phyloP scores from a whole-genome alignment of 148 eudicot genomes.

The Pouteria glomerata region DNA sequence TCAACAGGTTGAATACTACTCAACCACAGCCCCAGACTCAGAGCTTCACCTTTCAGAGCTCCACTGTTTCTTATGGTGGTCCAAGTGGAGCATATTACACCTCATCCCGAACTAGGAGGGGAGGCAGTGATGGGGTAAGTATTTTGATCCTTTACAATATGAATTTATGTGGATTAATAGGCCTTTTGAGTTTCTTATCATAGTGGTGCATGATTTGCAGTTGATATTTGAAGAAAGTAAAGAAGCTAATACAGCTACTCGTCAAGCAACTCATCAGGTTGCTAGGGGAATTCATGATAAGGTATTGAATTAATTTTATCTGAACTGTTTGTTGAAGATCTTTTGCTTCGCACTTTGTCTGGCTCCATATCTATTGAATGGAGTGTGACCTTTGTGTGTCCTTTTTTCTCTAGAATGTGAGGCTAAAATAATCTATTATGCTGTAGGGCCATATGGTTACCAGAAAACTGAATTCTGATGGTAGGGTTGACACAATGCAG shows the following conservation, averaged over 20 bases:
- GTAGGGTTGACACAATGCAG: slow-evolving; percentile 76
- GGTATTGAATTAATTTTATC: slow-evolving; percentile 32
- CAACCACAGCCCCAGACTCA: slow-evolving; percentile 45
- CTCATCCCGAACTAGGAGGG: slow-evolving; percentile 55
- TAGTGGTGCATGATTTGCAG: slow-evolving; percentile 27
- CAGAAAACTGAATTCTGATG: slow-evolving; percentile 83
- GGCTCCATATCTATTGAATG: not conserved
- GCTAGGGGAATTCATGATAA: slow-evolving; percentile 73
- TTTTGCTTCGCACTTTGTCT: not conserved
- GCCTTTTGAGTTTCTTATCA: slow-evolving; percentile 7
- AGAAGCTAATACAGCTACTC: slow-evolving; percentile 77
- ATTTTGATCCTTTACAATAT: not conserved
- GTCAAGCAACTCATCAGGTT: slow-evolving; percentile 80
- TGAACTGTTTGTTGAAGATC: not conserved
- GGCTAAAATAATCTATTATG: slow-evolving; percentile 3
- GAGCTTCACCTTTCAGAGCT: slow-evolving; percentile 74
- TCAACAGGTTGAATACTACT: slow-evolving; percentile 29
- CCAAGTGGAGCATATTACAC: slow-evolving; percentile 70
- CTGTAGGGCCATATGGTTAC: slow-evolving; percentile 75
- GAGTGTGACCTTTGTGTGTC: no score
- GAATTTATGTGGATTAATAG: not conserved
- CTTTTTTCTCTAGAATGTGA: not conserved
- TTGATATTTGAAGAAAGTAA: slow-evolving; percentile 67
- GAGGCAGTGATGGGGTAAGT: slow-evolving; percentile 88
- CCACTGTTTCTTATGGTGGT: slow-evolving; percentile 82